Evolutionary conservation across 106 monocot genomes (phyloP), one percentile per base, ranked within the genome.

Genomic region (Dendrobium chrysotoxum): DNA sequence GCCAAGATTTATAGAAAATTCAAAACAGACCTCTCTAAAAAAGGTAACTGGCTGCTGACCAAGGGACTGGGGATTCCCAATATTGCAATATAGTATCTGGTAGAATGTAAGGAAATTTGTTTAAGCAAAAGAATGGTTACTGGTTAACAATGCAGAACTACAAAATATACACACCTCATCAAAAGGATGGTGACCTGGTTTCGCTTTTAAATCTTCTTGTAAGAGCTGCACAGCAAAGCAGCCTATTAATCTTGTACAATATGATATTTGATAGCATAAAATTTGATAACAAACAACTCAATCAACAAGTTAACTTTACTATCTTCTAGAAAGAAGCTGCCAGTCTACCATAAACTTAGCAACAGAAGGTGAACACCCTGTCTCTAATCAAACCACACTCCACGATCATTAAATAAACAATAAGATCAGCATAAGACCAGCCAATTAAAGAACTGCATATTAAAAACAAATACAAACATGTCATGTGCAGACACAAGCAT

Each of bases 51-150:
- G 93, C 35, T 87, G 85, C 78, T 96, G 96, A 83, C 93, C 93
- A 85, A 96, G 91, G 42, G 93, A 91, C 79, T 96, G 96, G 9
- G 96, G 96, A 79, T 96, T 96, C 39, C 96, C 96, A 80, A 96
- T 96, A 79, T 96, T 96, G 84, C 96, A 96, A 80, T 93, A 96
- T 10, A 96, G 85, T 78, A 96, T 93, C 96, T 93, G 84, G 31
- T 40, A 82, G 38, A 85, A 61, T 40, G 10, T 31, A 65, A 45
- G 28, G 57, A 53, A 21, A 75, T 44, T 71, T 67, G 74, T 38
- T 21, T 21, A 46, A 78, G 25, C n/a, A 68, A 81, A 21, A 81
- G 13, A 74, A 11, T 55, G 73, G 53, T 0, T 40, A 58, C 15
- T 71, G 13, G 11, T 81, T 23, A 65, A 75, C 30, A 72, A 58